Evolutionary conservation across 768 basidiomycete genomes (phyloP).

Genomic region (Tricholoma bakamatsutake): DNA sequence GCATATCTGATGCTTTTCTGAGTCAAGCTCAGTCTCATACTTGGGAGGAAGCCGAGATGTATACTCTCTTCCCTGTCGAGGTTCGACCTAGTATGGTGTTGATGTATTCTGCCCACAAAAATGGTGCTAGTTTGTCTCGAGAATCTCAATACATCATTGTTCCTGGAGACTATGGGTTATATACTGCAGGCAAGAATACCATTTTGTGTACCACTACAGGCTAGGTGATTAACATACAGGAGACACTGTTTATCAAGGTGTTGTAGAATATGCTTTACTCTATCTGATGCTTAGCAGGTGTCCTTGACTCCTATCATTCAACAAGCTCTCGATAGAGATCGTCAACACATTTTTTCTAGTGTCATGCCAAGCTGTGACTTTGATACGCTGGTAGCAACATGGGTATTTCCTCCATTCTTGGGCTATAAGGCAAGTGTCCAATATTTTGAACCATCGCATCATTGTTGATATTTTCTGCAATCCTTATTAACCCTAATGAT

Average conservation of each 20-base stretch:
- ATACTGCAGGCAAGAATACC: background rate
- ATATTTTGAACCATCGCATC: background rate
- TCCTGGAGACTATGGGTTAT: background rate
- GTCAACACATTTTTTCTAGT: constrained; percentile 11
- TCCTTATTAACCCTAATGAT: background rate
- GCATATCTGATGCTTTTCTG: background rate
- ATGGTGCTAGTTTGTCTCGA: constrained; percentile 10
- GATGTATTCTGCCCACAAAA: constrained; percentile 10
- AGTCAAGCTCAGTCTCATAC: background rate
- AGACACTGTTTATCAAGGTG: background rate
- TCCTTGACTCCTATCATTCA: constrained; percentile 7
- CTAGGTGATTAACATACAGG: background rate
- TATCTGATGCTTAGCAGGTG: background rate
- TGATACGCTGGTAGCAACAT: constrained; percentile 8
- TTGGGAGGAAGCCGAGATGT: background rate
- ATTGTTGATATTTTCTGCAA: background rate
- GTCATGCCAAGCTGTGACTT: constrained; percentile 1
- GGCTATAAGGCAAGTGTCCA: constrained; percentile 9
- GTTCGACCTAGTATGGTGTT: background rate
- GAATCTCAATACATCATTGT: background rate
- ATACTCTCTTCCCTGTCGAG: background rate
- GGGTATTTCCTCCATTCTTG: constrained; percentile 12
- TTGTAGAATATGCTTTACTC: background rate
- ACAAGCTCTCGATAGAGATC: constrained; percentile 12
- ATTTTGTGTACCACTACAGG: background rate